A percentile compares a stretch with the other conserved stretches of the same genome.
Evolutionary conservation across 176 grass and related monocot species (phyloP).

Genomic region (Tillandsia fasciculata): DNA sequence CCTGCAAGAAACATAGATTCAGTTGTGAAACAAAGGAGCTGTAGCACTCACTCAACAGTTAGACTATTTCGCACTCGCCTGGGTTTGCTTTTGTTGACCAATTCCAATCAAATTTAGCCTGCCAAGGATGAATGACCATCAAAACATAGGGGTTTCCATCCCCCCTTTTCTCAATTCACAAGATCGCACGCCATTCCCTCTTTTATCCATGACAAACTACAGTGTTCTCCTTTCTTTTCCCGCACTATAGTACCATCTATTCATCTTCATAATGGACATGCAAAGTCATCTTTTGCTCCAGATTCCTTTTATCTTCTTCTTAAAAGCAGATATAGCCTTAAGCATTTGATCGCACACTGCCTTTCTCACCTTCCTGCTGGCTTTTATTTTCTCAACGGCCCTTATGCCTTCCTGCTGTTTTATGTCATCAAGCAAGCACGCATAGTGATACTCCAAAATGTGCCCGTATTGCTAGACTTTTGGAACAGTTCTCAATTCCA

Average conservation of each 20-base stretch:
- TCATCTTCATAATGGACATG: neutral
- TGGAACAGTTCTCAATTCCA: too few species aligned
- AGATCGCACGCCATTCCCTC: neutral
- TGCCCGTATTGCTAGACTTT: too few species aligned
- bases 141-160: neutral
- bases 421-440: neutral
- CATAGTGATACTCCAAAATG: neutral
- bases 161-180: neutral
- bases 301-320: neutral
- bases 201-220: neutral
- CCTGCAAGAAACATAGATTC: neutral
- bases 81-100: neutral
- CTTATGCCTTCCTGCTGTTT: too few species aligned
- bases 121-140: neutral
- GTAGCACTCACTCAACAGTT: neutral
- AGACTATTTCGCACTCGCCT: too few species aligned
- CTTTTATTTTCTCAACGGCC: neutral
- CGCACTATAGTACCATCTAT: neutral
- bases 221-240: neutral
- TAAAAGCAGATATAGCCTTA: neutral
- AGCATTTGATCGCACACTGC: neutral
- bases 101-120: neutral
- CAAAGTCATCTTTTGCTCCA: too few species aligned
- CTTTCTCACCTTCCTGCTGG: neutral
- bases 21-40: neutral